These are phyloP conservation scores for Phytophthora quininea DNA, from an alignment of 352 stramenopile species.

Conservation along the genomic window DNA sequence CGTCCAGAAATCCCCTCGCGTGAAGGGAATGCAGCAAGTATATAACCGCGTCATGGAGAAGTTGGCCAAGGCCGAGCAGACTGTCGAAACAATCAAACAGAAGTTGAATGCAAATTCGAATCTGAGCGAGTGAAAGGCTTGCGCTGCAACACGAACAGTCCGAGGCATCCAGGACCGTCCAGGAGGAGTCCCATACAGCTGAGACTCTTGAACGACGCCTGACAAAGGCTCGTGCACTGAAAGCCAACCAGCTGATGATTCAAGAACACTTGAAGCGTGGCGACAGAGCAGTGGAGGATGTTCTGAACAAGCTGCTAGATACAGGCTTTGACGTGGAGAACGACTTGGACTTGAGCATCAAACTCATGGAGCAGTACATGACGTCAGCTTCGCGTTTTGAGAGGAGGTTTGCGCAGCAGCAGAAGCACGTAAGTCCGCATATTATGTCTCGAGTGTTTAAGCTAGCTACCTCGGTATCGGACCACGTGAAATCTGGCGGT, in stretches of 20 bases:
- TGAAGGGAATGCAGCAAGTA: constrained; percentile 51
- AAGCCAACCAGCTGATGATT: constrained; percentile 57
- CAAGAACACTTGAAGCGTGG: constrained; percentile 51
- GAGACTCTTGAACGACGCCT: constrained; percentile 51
- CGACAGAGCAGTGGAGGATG: constrained; percentile 47
- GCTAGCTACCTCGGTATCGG: constrained; percentile 47
- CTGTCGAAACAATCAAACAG: constrained; percentile 20
- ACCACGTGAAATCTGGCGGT: constrained; percentile 17
- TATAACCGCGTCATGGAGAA: constrained; percentile 45
- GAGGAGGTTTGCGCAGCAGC: constrained; percentile 51
- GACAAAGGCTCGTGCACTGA: constrained; percentile 42
- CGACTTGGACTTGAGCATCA: constrained; percentile 62
- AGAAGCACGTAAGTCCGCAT: constrained; percentile 54
- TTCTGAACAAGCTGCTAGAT: constrained; percentile 53
- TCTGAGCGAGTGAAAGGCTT: constrained; percentile 31
- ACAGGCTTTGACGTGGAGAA: constrained; percentile 33
- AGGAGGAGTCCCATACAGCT: constrained; percentile 37
- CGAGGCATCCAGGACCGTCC: constrained; percentile 22
- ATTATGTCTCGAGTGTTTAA: constrained; percentile 76
- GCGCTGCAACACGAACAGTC: constrained; percentile 26
- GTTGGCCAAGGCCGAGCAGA: constrained; percentile 26
- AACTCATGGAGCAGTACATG: constrained; percentile 84
- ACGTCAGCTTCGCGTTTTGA: constrained; percentile 65
- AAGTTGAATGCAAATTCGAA: constrained; percentile 16
- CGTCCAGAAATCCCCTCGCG: constrained; percentile 47